These are phyloP conservation scores for Castanea mollissima DNA, from an alignment of 306 rosid species.

Conservation along the genomic window DNA sequence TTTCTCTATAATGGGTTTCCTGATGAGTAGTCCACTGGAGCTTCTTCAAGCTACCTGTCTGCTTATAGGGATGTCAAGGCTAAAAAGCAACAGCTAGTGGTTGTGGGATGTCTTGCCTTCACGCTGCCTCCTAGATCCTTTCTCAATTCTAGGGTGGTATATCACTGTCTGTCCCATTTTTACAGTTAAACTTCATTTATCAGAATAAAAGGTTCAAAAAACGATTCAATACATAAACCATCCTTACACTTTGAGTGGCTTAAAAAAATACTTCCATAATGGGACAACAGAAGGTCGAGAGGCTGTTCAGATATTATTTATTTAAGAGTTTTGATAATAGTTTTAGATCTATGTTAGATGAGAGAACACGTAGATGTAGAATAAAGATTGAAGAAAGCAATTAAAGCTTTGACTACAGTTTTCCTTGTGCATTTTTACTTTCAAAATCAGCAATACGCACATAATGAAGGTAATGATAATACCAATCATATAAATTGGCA, in stretches of 20 bases:
- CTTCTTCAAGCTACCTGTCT: background rate
- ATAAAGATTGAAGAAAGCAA: too few species aligned
- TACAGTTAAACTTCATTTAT: background rate
- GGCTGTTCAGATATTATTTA: background rate
- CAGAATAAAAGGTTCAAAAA: background rate
- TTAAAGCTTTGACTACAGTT: background rate
- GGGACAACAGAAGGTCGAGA: background rate
- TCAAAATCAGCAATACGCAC: background rate
- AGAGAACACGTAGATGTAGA: background rate
- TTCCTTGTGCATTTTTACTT: background rate
- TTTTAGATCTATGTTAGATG: background rate
- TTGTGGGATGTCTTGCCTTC: background rate
- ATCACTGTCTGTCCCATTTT: background rate
- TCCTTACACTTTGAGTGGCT: background rate
- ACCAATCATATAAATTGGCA: background rate
- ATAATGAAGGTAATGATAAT: background rate
- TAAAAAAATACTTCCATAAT: background rate
- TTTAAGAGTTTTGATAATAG: background rate
- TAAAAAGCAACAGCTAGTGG: background rate
- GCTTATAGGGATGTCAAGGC: background rate
- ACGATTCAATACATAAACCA: background rate
- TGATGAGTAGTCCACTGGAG: background rate
- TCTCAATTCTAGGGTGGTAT: background rate
- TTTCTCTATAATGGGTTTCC: too few species aligned
- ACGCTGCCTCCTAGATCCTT: background rate